Conservation (phyloP, 306 rosid genomes). For the Sechiopsis laciniata region DNA sequence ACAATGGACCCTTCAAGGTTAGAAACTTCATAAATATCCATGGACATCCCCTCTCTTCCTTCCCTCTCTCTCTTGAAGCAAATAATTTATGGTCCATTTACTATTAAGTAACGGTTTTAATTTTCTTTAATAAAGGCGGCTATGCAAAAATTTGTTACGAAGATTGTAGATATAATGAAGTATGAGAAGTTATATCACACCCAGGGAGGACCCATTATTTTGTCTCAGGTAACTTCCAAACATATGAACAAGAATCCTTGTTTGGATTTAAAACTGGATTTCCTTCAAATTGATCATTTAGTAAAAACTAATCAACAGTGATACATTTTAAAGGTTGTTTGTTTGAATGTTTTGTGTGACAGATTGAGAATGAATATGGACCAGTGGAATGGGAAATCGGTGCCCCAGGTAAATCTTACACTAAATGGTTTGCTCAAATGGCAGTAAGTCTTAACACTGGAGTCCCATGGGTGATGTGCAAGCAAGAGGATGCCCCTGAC, state of each 20-base stretch:
- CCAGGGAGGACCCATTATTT: slow-evolving; percentile 90
- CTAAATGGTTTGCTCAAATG: slow-evolving; percentile 87
- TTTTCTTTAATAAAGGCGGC: slow-evolving; percentile 46
- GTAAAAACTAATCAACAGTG: neutral
- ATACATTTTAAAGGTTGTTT: neutral
- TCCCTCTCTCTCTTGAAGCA: neutral
- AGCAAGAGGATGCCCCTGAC: slow-evolving; percentile 95
- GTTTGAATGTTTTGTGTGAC: slow-evolving; percentile 25
- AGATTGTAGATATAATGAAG: slow-evolving; percentile 74
- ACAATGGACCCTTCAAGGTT: slow-evolving; percentile 88
- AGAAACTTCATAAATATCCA: neutral
- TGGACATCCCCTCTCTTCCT: neutral
- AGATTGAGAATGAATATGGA: slow-evolving; percentile 93
- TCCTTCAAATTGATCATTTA: neutral
- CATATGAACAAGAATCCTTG: neutral
- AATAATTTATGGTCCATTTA: neutral
- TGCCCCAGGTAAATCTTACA: slow-evolving; percentile 70
- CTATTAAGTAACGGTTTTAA: neutral
- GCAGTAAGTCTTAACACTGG: slow-evolving; percentile 78
- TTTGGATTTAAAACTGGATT: slow-evolving; percentile 22
- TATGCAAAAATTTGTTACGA: slow-evolving; percentile 72
- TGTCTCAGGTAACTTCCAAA: slow-evolving; percentile 57
- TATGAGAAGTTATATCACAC: slow-evolving; percentile 64
- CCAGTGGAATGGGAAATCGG: slow-evolving; percentile 85
- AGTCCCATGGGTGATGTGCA: slow-evolving; percentile 98